Conservation (phyloP, 2,329 filamentous ascomycete genomes). For the Fusarium secorum region DNA sequence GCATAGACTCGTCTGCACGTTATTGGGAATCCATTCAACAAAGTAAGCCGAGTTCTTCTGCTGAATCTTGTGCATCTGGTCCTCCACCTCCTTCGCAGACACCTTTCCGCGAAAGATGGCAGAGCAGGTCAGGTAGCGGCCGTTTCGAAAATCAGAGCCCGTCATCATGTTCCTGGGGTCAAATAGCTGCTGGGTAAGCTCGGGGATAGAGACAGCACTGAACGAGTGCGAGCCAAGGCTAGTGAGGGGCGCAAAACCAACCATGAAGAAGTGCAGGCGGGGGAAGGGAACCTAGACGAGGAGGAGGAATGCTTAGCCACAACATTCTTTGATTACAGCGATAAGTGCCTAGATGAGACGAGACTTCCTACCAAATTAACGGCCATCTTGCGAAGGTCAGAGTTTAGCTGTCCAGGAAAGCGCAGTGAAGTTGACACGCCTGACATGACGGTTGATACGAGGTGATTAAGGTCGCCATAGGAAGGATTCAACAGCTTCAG, state of each 20-base stretch:
- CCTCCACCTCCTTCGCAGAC: constrained; percentile 99
- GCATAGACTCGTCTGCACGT: constrained; percentile 99
- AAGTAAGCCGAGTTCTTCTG: constrained; percentile 99
- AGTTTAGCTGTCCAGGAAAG: constrained; percentile 99
- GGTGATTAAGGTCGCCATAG: constrained; percentile 99
- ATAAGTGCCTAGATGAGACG: neutral
- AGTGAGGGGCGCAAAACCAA: constrained; percentile 98
- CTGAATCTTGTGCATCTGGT: constrained; percentile 99
- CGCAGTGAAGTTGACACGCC: constrained; percentile 98
- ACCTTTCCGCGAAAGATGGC: constrained; percentile 99
- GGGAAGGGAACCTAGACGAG: constrained; percentile 75
- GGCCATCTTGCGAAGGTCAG: constrained; percentile 97
- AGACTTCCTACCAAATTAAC: constrained; percentile 94
- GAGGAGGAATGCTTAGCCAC: neutral
- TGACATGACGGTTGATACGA: constrained; percentile 99
- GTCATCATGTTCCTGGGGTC: constrained; percentile 99
- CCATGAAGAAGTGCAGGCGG: constrained; percentile 99
- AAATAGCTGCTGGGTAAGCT: constrained; percentile 99
- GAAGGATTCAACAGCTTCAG: constrained; percentile 99
- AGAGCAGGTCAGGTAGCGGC: constrained; percentile 98
- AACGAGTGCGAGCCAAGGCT: constrained; percentile 86
- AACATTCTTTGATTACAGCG: neutral
- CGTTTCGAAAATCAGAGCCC: constrained; percentile 99
- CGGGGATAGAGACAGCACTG: constrained; percentile 96
- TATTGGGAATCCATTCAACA: constrained; percentile 99